A percentile compares a stretch with the other conserved stretches of the same genome.
Conservation (phyloP, 352 stramenopile genomes). For the Phytophthora rubi region DNA sequence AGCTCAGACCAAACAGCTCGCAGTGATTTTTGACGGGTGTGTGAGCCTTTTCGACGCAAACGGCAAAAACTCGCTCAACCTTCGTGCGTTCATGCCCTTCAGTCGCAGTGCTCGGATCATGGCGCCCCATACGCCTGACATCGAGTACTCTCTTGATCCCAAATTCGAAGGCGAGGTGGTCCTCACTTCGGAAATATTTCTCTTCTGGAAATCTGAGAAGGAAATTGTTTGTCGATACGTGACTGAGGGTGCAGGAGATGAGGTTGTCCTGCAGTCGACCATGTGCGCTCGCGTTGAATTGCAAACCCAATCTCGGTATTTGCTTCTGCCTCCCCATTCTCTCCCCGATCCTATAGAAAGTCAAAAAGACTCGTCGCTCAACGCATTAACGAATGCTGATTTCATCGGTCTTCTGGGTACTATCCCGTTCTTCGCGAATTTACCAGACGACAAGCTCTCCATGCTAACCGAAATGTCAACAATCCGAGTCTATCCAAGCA, state of each 20-base stretch:
- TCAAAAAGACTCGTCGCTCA: constrained; percentile 48
- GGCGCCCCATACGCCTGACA: constrained; percentile 5
- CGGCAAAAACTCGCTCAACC: constrained; percentile 47
- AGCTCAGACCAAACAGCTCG: constrained; percentile 39
- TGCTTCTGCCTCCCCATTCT: constrained; percentile 29
- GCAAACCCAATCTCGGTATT: constrained; percentile 48
- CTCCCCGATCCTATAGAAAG: constrained; percentile 4
- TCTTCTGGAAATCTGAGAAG: constrained; percentile 67
- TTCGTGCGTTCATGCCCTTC: constrained; percentile 40
- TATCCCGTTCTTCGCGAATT: constrained; percentile 78
- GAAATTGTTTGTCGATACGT: constrained; percentile 76
- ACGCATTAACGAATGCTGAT: constrained; percentile 72
- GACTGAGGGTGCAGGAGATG: constrained; percentile 56
- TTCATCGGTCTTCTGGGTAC: constrained; percentile 60
- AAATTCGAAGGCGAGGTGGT: constrained; percentile 38
- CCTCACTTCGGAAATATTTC: constrained; percentile 53
- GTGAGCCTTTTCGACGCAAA: constrained; percentile 57
- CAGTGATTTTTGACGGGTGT: constrained; percentile 63
- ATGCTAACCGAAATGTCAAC: constrained; percentile 77
- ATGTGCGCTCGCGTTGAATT: constrained; percentile 58
- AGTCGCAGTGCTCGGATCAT: constrained; percentile 3
- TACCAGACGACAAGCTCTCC: constrained; percentile 65
- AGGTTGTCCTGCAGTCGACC: constrained; percentile 69
- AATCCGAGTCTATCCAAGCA: constrained; percentile 75
- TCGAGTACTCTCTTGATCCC: constrained; percentile 30